Evolutionary conservation across 148 eudicot genomes (phyloP), one percentile per base, ranked within the genome.

Genomic region (Rhododendron ferrugineum): DNA sequence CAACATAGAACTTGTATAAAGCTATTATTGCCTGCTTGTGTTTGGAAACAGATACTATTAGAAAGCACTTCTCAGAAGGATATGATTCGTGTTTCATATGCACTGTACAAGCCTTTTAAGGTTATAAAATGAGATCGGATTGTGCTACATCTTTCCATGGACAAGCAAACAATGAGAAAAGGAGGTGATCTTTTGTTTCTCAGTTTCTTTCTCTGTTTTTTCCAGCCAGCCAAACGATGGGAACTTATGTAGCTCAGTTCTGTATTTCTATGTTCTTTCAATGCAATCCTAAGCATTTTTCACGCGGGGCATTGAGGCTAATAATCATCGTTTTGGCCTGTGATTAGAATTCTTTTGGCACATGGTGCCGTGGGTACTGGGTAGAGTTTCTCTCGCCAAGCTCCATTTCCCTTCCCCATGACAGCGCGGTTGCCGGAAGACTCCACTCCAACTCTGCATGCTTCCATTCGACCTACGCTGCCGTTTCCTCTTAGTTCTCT

Each of bases 401-500:
- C 30, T 23, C 47, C 32, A 81, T 92, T 30, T 86, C 91, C 20
- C 6, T 89, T 40, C 94, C 95, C 0, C n/a, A 84, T 30, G 83
- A 89, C 87, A 42, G 85, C 86, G 46, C 36, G 87, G 82, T 88
- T 80, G 37, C 87, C 20, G 36, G 42, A 32, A 91, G 93, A 16
- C n/a, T 89, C 78, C 49, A 82, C 15, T 49, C 86, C 5, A 91
- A 40, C 44, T 6, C 44, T 40, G 44, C 44, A 40, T 40, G 0
- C 44, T 40, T 6, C 44, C 44, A 40, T 40, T 6, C 44, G 44
- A 40, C 6, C 44, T 40, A 94, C 87, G 52, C 87, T 75, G 26
- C 91, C 34, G 83, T 79, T 94, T 94, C 88, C 93, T 92, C 16
- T 18, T 87, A 2, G 74, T 88, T 81, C 88, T 92, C 79, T 91